Percentiles rank a stretch among this genome's conserved stretches.
These are phyloP conservation scores for Cladophialophora bantiana DNA, from an alignment of 2,329 filamentous ascomycete genomes.

Conservation along the genomic window DNA sequence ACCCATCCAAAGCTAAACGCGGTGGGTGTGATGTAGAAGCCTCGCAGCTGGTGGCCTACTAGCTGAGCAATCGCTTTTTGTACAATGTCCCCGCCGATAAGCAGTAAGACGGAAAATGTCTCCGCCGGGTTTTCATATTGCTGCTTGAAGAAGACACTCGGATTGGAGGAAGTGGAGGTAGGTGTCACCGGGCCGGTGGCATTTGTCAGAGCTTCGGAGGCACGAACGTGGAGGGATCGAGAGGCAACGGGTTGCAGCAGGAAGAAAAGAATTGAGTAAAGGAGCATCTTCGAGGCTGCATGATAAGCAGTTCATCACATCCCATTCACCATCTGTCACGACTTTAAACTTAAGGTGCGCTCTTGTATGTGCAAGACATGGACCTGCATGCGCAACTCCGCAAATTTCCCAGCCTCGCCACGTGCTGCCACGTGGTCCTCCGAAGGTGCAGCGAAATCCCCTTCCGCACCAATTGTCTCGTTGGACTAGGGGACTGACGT, in stretches of 20 bases:
- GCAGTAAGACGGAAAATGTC: conserved; percentile 44
- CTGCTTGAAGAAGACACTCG: not conserved
- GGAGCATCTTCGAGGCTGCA: not conserved
- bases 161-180: not conserved
- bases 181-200: not conserved
- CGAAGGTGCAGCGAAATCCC: no score
- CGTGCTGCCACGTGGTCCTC: not conserved
- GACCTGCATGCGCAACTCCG: not conserved
- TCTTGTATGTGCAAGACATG: not conserved
- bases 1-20: conserved; percentile 52
- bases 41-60: conserved; percentile 17
- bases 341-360: not conserved
- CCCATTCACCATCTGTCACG: not conserved
- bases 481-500: no score
- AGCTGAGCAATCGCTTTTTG: conserved; percentile 46
- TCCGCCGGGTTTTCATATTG: conserved; percentile 27
- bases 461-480: no score
- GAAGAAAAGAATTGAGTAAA: not conserved
- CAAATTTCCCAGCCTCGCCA: not conserved
- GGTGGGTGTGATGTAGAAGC: conserved; percentile 41
- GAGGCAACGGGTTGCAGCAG: not conserved
- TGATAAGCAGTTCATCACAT: not conserved
- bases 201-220: not conserved
- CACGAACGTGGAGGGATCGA: not conserved
- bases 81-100: conserved; percentile 49